phyloP scores from a whole-genome alignment of 1,284 basidiomycete genomes.

The Apiotrichum sp. region DNA sequence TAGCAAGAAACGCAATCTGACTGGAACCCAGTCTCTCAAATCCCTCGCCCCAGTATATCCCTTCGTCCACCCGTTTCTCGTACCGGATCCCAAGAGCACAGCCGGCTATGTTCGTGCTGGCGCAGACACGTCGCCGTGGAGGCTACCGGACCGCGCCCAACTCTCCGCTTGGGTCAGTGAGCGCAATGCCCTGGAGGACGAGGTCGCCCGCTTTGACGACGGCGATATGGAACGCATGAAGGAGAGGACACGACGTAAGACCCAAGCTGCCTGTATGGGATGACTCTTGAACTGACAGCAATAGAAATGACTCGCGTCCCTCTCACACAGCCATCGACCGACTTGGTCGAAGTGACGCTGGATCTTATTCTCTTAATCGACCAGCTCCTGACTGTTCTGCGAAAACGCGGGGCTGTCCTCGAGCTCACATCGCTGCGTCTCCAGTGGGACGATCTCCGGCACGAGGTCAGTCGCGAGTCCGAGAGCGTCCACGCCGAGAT shows the following conservation, averaged over 20 bases:
- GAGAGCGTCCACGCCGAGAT: conserved; percentile 62
- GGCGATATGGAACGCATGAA: conserved; percentile 84
- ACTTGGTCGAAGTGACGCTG: conserved; percentile 87
- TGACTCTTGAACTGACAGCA: neutral
- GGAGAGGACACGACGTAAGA: conserved; percentile 80
- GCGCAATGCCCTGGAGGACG: conserved; percentile 79
- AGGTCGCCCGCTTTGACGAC: conserved; percentile 81
- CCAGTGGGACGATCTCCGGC: conserved; percentile 76
- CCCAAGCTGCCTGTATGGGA: neutral
- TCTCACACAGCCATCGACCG: conserved; percentile 83
- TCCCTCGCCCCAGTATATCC: conserved; percentile 71
- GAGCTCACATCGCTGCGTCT: conserved; percentile 66
- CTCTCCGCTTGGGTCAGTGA: conserved; percentile 70
- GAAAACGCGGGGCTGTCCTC: conserved; percentile 68
- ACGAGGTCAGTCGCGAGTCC: conserved; percentile 62
- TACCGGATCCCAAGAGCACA: conserved; percentile 11
- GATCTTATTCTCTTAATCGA: conserved; percentile 85
- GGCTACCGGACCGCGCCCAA: conserved; percentile 60
- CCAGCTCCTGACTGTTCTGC: conserved; percentile 77
- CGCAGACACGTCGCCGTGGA: conserved; percentile 18
- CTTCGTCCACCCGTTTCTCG: conserved; percentile 56
- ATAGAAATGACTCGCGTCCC: conserved; percentile 81
- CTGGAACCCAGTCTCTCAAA: conserved; percentile 61
- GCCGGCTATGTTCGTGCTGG: conserved; percentile 15
- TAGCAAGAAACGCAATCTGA: too few species aligned